phyloP scores from a whole-genome alignment of 1,139 yeast species.

The Meyerozyma guilliermondii region DNA sequence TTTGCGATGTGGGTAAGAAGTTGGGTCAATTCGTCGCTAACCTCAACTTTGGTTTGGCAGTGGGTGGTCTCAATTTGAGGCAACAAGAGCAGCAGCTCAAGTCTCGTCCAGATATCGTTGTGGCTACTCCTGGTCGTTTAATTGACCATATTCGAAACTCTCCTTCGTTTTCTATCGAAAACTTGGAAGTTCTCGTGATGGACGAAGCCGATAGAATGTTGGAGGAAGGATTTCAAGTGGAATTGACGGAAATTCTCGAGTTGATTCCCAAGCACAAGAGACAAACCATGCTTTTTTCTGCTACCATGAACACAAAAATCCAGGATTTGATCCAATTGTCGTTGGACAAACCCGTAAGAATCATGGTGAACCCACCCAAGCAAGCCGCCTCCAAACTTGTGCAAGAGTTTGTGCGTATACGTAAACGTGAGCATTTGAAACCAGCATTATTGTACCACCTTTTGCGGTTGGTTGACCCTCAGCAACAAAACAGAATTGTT shows the following conservation, averaged over 20 bases:
- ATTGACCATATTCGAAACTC: slow-evolving; percentile 96
- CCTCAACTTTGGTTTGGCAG: slow-evolving; percentile 84
- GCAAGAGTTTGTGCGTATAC: slow-evolving; percentile 91
- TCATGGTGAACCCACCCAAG: slow-evolving; percentile 96
- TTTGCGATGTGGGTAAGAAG: slow-evolving; percentile 86
- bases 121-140: slow-evolving; percentile 96
- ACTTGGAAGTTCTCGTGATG: slow-evolving; percentile 84
- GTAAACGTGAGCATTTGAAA: slow-evolving; percentile 80
- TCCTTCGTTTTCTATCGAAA: slow-evolving; percentile 85
- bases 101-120: slow-evolving; percentile 88
- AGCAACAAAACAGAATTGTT: slow-evolving; percentile 65
- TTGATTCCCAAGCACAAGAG: slow-evolving; percentile 80
- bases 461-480: slow-evolving; percentile 59
- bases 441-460: slow-evolving; percentile 77
- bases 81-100: slow-evolving; percentile 93
- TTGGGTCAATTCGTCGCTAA: slow-evolving; percentile 73
- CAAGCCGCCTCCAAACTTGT: slow-evolving; percentile 81
- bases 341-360: slow-evolving; percentile 81
- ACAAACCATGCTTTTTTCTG: slow-evolving; percentile 91
- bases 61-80: slow-evolving; percentile 93
- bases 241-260: slow-evolving; percentile 81
- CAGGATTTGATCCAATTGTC: slow-evolving; percentile 85
- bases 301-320: slow-evolving; percentile 94
- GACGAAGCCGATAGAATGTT: slow-evolving; percentile 99
- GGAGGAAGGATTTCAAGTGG: slow-evolving; percentile 97